Evolutionary conservation across 257 asterid genomes (phyloP).

Genomic region (Nicotiana noctiflora): DNA sequence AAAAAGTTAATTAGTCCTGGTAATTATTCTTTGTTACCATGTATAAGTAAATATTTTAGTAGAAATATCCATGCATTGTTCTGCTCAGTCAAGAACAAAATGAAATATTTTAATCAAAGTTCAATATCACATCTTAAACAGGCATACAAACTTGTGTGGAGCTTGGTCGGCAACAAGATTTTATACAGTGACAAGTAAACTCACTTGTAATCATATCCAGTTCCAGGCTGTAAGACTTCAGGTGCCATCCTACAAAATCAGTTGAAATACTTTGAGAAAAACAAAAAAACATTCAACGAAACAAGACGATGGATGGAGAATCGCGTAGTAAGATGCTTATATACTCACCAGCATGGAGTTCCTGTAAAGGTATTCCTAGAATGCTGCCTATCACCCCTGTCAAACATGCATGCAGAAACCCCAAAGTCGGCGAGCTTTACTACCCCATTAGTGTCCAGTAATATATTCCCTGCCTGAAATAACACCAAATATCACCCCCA

Average conservation of each 20-base stretch:
- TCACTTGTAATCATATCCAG: slow-evolving; percentile 97
- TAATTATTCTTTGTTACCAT: not conserved
- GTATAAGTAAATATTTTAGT: not conserved
- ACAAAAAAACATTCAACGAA: not conserved
- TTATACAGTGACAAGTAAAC: slow-evolving; percentile 21
- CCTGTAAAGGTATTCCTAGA: slow-evolving; percentile 97
- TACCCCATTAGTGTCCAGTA: slow-evolving; percentile 76
- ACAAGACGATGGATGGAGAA: slow-evolving; percentile 2
- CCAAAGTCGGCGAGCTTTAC: slow-evolving; percentile 98
- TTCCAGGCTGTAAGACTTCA: slow-evolving; percentile 97
- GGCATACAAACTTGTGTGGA: not conserved
- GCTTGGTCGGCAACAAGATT: not conserved
- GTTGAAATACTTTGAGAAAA: slow-evolving; percentile 12
- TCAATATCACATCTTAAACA: slow-evolving; percentile 1
- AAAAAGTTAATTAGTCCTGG: not conserved
- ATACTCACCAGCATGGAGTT: slow-evolving; percentile 95
- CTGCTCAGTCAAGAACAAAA: no score
- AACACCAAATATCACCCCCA: slow-evolving; percentile 16
- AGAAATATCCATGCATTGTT: not conserved
- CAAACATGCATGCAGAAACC: slow-evolving; percentile 95
- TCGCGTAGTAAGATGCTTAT: slow-evolving; percentile 1
- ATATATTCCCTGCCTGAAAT: slow-evolving; percentile 91
- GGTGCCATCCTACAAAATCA: slow-evolving; percentile 89
- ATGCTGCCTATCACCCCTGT: slow-evolving; percentile 93
- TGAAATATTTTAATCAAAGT: not conserved